These are phyloP conservation scores for Isoetes engelmannii DNA, from an alignment of 83 land plant species.

Conservation along the genomic window DNA sequence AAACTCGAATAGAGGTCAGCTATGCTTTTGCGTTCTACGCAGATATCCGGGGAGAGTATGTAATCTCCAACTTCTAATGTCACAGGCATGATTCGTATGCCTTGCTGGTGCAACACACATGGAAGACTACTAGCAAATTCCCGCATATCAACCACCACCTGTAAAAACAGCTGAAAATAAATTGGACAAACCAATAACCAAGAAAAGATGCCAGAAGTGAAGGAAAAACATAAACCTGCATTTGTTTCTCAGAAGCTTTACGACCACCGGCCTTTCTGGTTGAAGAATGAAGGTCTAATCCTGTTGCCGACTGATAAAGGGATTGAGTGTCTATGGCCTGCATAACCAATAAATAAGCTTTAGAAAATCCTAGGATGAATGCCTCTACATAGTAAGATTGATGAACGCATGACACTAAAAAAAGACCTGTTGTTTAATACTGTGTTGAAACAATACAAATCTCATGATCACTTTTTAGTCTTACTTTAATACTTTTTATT, in stretches of 20 bases:
- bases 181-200: background rate
- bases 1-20: constrained; percentile 80
- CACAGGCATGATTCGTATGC: constrained; percentile 82
- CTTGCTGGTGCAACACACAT: constrained; percentile 96
- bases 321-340: too few relatives aligned
- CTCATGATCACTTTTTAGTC: too few relatives aligned
- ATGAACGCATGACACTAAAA: too few relatives aligned
- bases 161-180: constrained; percentile 10
- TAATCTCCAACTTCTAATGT: constrained; percentile 97
- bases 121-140: constrained; percentile 97
- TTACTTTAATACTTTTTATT: too few relatives aligned
- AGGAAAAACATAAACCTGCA: constrained; percentile 45
- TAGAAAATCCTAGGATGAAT: too few relatives aligned
- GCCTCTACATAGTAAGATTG: too few relatives aligned
- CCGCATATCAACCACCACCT: constrained; percentile 97
- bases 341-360: too few relatives aligned
- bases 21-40: constrained; percentile 95
- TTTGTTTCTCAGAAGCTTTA: constrained; percentile 70
- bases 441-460: too few relatives aligned
- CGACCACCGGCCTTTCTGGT: constrained; percentile 98
- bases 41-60: constrained; percentile 87
- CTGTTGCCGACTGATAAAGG: constrained; percentile 35
- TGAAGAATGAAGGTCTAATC: constrained; percentile 38
- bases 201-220: background rate
- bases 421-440: too few relatives aligned